Base-by-base conservation (phyloP, 225 moss, liverwort and hornwort genomes). In the Lunularia cruciata region DNA sequence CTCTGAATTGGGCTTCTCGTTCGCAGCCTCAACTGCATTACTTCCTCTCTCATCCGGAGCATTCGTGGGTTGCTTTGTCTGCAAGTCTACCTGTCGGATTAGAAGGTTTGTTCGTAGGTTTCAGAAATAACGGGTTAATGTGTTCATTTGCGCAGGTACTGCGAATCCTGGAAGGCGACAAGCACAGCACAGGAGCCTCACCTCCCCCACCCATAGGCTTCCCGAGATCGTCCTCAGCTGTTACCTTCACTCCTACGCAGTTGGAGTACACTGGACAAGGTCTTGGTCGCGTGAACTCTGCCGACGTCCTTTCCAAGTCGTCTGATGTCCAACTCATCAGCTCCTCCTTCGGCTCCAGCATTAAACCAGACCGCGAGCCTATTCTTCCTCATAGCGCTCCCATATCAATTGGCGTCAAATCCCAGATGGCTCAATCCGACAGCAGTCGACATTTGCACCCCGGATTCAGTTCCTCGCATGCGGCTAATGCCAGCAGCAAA, bases 91-190 rank as follows among this genome's bases (percentile, higher is more conserved):
- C 1, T 53, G 18, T 53, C n/a, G 18, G 53, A 53, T 60, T 8
- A 16, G 3, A 1, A 35, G 28, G 6, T 3, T 1, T 60, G 1
- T 60, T 27, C 28, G 2, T 30, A 6, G 19, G 30, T 59, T 30
- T 33, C 8, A 18, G 34, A 15, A 52, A 18, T 28, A 4, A 32
- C 34, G 14, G 23, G 20, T 14, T 15, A 0, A 8, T 53, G 6
- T 18, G 6, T 3, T 48, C 6, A 8, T 18, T 48, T 48, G 3
- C 47, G 23, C 23, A 73, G 73, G 73, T 73, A 18, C 55, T 73
- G 16, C 56, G 56, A 9, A 56, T 73, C 1, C 33, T 73, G 36
- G 73, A 73, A 36, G 43, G 25, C n/a, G 65, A 64, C 54, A 73
- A 52, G 10, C 3, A 15, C 27, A 22, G 3, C 19, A 63, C 42